Evolutionary conservation across 257 asterid genomes (phyloP).

Genomic region (Fraxinus pennsylvanica): DNA sequence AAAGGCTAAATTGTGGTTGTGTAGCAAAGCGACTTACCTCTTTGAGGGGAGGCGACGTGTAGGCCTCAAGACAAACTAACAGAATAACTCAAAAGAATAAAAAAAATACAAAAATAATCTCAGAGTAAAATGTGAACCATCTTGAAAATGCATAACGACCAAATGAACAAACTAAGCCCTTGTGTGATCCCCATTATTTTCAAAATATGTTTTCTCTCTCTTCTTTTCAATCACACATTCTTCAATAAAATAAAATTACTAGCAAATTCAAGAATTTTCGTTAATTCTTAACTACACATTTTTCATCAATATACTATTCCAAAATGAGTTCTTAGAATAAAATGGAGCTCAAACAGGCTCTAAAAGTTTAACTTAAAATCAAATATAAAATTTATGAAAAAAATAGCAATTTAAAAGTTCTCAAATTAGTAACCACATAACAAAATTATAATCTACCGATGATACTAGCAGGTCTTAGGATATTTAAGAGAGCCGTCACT

Average conservation of each 20-base stretch:
- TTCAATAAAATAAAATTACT: too few relatives aligned
- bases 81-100: not conserved
- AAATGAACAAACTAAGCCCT: not conserved
- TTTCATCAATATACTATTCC: too few relatives aligned
- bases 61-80: not conserved
- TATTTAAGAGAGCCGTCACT: not conserved
- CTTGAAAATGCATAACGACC: not conserved
- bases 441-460: not conserved
- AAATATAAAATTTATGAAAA: not conserved
- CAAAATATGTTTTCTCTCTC: too few relatives aligned
- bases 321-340: too few relatives aligned
- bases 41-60: too few relatives aligned
- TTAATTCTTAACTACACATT: too few relatives aligned
- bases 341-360: too few relatives aligned
- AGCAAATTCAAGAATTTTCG: too few relatives aligned
- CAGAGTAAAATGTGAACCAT: not conserved
- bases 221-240: too few relatives aligned
- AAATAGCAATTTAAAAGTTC: not conserved
- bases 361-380: not conserved
- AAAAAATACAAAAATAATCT: not conserved
- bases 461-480: not conserved
- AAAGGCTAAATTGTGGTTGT: not conserved
- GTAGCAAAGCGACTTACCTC: not conserved
- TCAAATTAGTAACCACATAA: not conserved
- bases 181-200: too few relatives aligned